Percentiles rank a stretch among this genome's conserved stretches.
Evolutionary conservation across 2,329 filamentous ascomycete genomes (phyloP).

Genomic region (Diaporthe sp.): DNA sequence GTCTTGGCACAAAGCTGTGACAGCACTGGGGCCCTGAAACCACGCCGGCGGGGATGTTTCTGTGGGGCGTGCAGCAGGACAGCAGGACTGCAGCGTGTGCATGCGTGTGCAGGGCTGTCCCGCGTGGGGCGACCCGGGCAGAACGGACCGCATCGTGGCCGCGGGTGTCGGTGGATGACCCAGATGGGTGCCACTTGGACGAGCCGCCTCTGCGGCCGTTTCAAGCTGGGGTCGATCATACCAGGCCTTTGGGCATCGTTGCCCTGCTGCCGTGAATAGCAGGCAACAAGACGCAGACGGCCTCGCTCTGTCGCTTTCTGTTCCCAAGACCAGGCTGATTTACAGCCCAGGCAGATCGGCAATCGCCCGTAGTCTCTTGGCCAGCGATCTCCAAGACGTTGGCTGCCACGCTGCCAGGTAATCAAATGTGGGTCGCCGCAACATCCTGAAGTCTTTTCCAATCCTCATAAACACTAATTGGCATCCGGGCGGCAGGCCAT

Average conservation of each 20-base stretch:
- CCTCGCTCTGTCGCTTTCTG: neutral
- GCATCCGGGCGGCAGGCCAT: too few relatives aligned
- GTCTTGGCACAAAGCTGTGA: slow-evolving; percentile 34
- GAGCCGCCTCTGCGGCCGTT: neutral
- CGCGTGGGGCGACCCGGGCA: neutral
- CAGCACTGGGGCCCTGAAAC: slow-evolving; percentile 32
- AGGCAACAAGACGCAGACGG: neutral
- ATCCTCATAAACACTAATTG: neutral
- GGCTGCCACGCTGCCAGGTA: neutral
- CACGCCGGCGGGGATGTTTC: neutral
- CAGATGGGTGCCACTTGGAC: neutral
- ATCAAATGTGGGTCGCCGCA: slow-evolving; percentile 3
- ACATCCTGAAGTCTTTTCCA: neutral
- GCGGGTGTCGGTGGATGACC: neutral
- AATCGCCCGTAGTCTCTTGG: slow-evolving; percentile 13
- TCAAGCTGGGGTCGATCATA: slow-evolving; percentile 24
- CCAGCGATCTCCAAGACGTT: neutral
- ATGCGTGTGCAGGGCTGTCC: neutral
- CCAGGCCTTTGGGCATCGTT: neutral
- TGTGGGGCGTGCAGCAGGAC: slow-evolving; percentile 13
- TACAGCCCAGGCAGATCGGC: slow-evolving; percentile 14
- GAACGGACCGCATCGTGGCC: neutral
- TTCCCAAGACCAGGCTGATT: neutral
- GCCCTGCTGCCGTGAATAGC: neutral
- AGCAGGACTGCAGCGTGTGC: neutral